These are phyloP conservation scores for Malus hybrid DNA, from an alignment of 331 rosid genomes.

Conservation along the genomic window DNA sequence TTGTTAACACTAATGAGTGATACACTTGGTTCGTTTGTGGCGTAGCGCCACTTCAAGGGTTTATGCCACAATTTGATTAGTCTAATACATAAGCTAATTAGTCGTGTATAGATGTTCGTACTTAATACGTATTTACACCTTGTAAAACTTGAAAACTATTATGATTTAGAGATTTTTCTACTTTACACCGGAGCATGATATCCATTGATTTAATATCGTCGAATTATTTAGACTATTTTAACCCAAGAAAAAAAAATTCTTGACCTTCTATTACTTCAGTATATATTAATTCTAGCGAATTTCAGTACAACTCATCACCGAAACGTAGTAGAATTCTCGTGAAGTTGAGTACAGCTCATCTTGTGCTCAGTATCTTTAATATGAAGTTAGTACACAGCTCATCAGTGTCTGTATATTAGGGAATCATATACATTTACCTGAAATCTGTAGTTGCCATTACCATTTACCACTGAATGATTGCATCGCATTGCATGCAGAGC, in stretches of 20 bases:
- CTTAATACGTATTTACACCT: background rate
- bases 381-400: background rate
- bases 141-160: background rate
- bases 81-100: too few relatives aligned
- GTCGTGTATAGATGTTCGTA: too few relatives aligned
- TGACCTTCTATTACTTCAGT: background rate
- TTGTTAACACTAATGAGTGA: too few relatives aligned
- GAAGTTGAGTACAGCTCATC: too few relatives aligned
- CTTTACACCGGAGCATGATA: background rate
- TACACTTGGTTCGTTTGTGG: background rate
- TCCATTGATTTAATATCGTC: too few relatives aligned
- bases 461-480: background rate
- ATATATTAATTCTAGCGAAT: too few relatives aligned
- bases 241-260: background rate
- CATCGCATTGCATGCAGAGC: background rate
- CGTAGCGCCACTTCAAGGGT: background rate
- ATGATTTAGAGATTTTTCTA: too few relatives aligned
- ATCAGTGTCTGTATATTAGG: background rate
- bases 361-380: background rate
- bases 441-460: background rate
- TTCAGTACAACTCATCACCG: too few relatives aligned
- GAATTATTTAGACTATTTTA: background rate
- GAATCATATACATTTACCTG: background rate
- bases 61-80: background rate
- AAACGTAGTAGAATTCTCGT: too few relatives aligned